These are phyloP conservation scores for Pseudomonodictys pantanalensis DNA, from an alignment of 495 filamentous ascomycete genomes.

Conservation along the genomic window DNA sequence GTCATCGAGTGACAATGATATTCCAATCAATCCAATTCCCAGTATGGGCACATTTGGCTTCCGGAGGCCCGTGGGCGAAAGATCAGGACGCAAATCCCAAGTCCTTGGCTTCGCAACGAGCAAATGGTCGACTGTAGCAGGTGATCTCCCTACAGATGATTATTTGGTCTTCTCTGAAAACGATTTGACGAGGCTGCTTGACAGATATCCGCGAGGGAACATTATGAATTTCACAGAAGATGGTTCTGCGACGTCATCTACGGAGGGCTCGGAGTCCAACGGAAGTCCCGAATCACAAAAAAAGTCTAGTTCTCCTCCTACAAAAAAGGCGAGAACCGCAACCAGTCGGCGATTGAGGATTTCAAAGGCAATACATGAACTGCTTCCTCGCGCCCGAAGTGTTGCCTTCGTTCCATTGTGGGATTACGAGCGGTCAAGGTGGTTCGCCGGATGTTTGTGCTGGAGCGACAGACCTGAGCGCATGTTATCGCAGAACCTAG, in stretches of 20 bases:
- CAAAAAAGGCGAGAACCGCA: background rate
- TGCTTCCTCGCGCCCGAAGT: slow-evolving; percentile 10
- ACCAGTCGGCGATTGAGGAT: background rate
- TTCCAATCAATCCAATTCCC: no score
- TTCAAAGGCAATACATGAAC: background rate
- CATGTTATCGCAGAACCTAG: slow-evolving; percentile 10
- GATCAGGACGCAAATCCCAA: background rate
- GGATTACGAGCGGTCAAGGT: slow-evolving; percentile 26
- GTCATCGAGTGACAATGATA: no score
- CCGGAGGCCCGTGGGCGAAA: background rate
- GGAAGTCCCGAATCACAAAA: background rate
- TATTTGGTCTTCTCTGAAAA: background rate
- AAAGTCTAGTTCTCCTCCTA: background rate
- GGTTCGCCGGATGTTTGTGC: slow-evolving; percentile 25
- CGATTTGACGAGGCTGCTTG: slow-evolving; percentile 14
- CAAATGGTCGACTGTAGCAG: background rate
- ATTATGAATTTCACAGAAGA: slow-evolving; percentile 9
- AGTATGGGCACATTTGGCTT: background rate
- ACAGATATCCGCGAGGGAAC: slow-evolving; percentile 8
- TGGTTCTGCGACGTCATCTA: slow-evolving; percentile 6
- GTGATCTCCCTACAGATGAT: background rate
- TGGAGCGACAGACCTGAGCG: slow-evolving; percentile 18
- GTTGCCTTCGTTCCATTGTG: slow-evolving; percentile 28
- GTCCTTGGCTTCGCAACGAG: background rate
- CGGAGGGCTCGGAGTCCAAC: slow-evolving; percentile 4